Conservation (phyloP, 768 basidiomycete species). For the Termitomyces sp. region DNA sequence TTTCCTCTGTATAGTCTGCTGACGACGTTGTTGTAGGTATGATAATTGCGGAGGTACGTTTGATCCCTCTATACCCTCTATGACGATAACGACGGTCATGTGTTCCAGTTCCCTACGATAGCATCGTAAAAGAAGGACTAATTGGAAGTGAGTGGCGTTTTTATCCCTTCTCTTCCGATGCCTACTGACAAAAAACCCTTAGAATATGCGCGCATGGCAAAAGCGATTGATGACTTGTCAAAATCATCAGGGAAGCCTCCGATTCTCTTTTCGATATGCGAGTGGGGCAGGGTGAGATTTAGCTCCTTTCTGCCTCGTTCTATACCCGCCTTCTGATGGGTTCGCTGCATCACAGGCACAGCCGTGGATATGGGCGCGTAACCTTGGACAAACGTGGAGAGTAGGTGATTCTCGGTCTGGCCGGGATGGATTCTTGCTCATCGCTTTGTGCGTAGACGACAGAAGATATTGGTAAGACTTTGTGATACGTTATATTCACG, state of each 20-base stretch:
- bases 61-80: background rate
- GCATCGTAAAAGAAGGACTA: constrained; percentile 53
- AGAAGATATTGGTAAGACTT: constrained; percentile 38
- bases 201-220: constrained; percentile 57
- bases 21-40: constrained; percentile 29
- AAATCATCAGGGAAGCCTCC: constrained; percentile 46
- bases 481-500: background rate
- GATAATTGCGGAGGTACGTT: constrained; percentile 54
- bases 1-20: background rate
- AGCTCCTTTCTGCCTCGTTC: background rate
- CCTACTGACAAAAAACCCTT: background rate
- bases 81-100: background rate
- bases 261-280: constrained; percentile 60
- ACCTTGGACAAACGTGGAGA: constrained; percentile 69
- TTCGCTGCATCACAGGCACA: constrained; percentile 38
- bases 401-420: constrained; percentile 28
- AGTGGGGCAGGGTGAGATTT: constrained; percentile 60
- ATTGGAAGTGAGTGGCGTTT: constrained; percentile 43
- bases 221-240: constrained; percentile 53
- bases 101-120: constrained; percentile 52
- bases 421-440: constrained; percentile 1
- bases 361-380: constrained; percentile 45
- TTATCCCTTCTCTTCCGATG: background rate
- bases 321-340: background rate
- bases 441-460: constrained; percentile 41